These are phyloP conservation scores for Ophiocordyceps australis DNA, from an alignment of 2,329 filamentous ascomycete species.

Conservation along the genomic window DNA sequence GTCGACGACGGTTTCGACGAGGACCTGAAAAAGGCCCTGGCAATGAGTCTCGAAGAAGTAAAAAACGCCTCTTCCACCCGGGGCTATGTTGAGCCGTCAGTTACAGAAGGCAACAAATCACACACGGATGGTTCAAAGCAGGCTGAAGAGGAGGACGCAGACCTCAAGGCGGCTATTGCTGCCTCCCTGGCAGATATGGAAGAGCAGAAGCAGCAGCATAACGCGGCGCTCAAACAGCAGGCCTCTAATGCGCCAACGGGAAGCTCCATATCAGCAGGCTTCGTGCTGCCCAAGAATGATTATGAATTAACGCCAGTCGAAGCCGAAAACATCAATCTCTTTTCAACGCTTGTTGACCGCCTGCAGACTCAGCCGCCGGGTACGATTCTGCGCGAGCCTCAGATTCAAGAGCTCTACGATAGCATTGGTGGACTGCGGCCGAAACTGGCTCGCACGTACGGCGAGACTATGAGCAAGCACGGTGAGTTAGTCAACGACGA, in stretches of 20 bases:
- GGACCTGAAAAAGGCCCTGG: conserved; percentile 78
- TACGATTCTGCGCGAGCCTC: conserved; percentile 88
- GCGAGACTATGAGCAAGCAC: conserved; percentile 99
- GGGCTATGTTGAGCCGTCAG: conserved; percentile 53
- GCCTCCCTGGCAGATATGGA: conserved; percentile 95
- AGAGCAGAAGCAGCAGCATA: conserved; percentile 85
- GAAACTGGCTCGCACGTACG: conserved; percentile 87
- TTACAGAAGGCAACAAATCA: conserved; percentile 17
- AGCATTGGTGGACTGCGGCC: conserved; percentile 87
- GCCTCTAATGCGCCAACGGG: conserved; percentile 27
- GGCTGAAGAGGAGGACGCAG: conserved; percentile 76
- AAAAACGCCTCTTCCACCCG: conserved; percentile 55
- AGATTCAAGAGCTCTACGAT: conserved; percentile 96
- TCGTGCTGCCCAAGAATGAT: conserved; percentile 62
- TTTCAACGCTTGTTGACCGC: conserved; percentile 83
- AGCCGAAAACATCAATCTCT: conserved; percentile 94
- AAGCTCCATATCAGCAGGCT: conserved; percentile 22
- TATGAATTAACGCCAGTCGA: conserved; percentile 89
- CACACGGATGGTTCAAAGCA: conserved; percentile 18
- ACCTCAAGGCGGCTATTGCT: conserved; percentile 86
- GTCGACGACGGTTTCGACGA: conserved; percentile 88
- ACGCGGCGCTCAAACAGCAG: conserved; percentile 67
- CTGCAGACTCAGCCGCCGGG: conserved; percentile 89
- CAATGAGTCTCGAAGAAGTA: conserved; percentile 94
- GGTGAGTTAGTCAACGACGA: conserved; percentile 30